A percentile compares a stretch with the other conserved stretches of the same genome.
phyloP scores from a whole-genome alignment of 768 basidiomycete species.

The Dioszegia hungarica region DNA sequence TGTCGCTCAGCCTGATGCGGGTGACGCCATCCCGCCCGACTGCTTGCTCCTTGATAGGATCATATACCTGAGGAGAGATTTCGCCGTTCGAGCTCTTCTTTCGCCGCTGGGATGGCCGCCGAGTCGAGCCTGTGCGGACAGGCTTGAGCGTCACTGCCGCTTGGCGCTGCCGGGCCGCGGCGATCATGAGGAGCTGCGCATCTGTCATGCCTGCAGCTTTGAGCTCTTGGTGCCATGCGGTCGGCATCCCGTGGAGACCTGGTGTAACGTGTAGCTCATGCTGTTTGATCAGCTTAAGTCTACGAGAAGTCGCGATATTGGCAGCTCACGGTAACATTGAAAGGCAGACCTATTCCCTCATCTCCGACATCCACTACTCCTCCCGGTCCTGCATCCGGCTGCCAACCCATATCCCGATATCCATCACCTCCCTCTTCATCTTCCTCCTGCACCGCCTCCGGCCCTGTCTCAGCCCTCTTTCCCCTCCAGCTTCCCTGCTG shows the following conservation, averaged over 20 bases:
- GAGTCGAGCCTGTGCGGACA: neutral
- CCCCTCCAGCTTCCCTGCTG: conserved; percentile 2
- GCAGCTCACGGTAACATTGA: conserved; percentile 34
- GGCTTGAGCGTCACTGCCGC: neutral
- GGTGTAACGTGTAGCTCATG: conserved; percentile 38
- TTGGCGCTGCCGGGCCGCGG: conserved; percentile 21
- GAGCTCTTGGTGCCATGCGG: conserved; percentile 24
- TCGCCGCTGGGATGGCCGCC: neutral
- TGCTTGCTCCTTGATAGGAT: neutral
- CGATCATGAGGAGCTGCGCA: conserved; percentile 26
- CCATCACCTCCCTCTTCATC: conserved; percentile 5
- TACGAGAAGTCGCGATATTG: neutral
- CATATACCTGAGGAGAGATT: neutral
- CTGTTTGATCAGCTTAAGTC: conserved; percentile 8
- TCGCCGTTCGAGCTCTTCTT: neutral
- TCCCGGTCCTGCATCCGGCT: neutral
- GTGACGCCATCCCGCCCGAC: neutral
- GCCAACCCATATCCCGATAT: neutral
- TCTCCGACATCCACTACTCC: conserved; percentile 17
- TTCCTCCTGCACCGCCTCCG: conserved; percentile 3
- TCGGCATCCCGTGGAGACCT: conserved; percentile 25
- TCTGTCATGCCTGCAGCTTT: conserved; percentile 32
- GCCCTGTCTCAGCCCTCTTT: conserved; percentile 2
- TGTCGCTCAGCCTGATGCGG: neutral
- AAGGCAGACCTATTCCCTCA: conserved; percentile 29